phyloP scores from a whole-genome alignment of 495 filamentous ascomycete species.

The Penicillium longicatenatum region DNA sequence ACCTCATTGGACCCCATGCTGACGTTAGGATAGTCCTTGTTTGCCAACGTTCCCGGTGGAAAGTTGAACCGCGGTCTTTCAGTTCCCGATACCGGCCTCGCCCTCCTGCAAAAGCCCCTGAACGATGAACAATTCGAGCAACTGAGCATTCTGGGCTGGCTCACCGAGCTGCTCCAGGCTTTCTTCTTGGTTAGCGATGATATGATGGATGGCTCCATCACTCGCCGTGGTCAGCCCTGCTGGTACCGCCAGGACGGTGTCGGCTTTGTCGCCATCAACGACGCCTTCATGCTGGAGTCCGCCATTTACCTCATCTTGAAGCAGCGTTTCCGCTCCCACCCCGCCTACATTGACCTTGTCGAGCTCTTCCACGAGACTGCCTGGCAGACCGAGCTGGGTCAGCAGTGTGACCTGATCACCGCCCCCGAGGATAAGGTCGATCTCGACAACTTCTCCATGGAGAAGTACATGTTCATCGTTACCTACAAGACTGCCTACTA shows the following conservation, averaged over 20 bases:
- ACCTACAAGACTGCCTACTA: constrained; percentile 99
- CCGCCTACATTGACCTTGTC: constrained; percentile 82
- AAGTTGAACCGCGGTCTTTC: constrained; percentile 99
- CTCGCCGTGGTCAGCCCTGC: constrained; percentile 88
- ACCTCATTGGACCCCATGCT: too few relatives aligned
- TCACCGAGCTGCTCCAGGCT: constrained; percentile 96
- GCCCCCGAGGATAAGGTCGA: constrained; percentile 88
- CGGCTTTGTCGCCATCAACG: constrained; percentile 95
- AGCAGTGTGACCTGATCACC: constrained; percentile 91
- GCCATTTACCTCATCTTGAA: constrained; percentile 88
- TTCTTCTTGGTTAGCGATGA: constrained; percentile 99
- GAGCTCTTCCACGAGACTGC: constrained; percentile 96
- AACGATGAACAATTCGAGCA: constrained; percentile 80
- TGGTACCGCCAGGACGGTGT: constrained; percentile 90
- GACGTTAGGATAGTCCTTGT: constrained; percentile 78
- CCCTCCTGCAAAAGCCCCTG: constrained; percentile 74
- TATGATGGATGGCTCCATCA: constrained; percentile 96
- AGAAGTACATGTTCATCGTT: constrained; percentile 98
- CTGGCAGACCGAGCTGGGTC: constrained; percentile 91
- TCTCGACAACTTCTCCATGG: constrained; percentile 87
- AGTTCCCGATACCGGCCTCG: constrained; percentile 82
- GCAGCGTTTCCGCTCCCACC: constrained; percentile 86
- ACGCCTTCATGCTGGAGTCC: constrained; percentile 93
- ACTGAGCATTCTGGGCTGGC: constrained; percentile 86
- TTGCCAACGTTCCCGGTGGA: constrained; percentile 85